Conservation (phyloP, 352 stramenopile species). For the Pythium rishiriense region DNA sequence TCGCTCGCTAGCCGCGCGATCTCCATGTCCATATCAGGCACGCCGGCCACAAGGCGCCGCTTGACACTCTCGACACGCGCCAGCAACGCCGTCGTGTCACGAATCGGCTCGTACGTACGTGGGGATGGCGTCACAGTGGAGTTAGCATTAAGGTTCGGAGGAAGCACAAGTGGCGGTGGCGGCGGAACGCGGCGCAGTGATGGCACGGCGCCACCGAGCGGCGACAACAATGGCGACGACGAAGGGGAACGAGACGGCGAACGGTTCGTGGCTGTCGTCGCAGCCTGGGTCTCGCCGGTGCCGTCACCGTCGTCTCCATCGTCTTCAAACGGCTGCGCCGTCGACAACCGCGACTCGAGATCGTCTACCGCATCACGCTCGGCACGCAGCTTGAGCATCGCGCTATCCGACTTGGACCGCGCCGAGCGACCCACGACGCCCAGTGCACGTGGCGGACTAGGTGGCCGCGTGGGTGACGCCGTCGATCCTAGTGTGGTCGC, state of each 20-base stretch:
- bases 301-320: neutral
- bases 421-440: neutral
- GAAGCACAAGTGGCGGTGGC: neutral
- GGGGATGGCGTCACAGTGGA: neutral
- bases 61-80: conserved; percentile 57
- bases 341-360: conserved; percentile 9
- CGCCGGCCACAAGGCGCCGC: conserved; percentile 40
- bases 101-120: conserved; percentile 30
- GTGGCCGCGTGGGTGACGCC: neutral
- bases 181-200: neutral
- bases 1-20: conserved; percentile 38
- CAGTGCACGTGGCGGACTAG: conserved; percentile 6
- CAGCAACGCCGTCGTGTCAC: conserved; percentile 46
- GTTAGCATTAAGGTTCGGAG: neutral
- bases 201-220: neutral
- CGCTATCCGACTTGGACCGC: conserved; percentile 55
- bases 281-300: neutral
- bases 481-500: neutral
- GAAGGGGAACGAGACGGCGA: neutral
- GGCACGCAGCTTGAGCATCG: conserved; percentile 21
- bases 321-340: neutral
- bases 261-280: neutral
- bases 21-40: conserved; percentile 40
- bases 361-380: conserved; percentile 13
- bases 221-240: neutral